Evolutionary conservation across 1,284 basidiomycete genomes (phyloP), one percentile per base, ranked within the genome.

Genomic region (Melampsora americana): DNA sequence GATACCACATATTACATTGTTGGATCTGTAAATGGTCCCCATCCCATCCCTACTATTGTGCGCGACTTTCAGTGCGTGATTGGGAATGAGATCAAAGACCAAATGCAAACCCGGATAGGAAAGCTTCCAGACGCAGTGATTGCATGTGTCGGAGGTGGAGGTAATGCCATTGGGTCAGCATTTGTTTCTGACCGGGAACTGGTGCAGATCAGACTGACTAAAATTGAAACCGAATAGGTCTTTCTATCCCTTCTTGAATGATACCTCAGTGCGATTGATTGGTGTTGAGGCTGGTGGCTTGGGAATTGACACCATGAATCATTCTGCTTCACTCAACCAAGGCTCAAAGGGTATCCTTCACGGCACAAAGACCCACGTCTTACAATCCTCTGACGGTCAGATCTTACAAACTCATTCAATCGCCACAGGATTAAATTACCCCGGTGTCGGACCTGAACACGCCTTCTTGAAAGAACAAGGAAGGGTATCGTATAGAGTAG

Each of bases 31-130:
- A 97, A 99, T 79, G 95, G 96, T 6, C 95, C 95, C 20, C 95
- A 98, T 83, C 95, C 95, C 1, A 98, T 99, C 89, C 95, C 95
- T 1, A 96, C 95, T 46, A 92, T 99, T 78, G 95, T 99, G 65
- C 90, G 96, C 73, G 95, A 99, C 84, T 98, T 95, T 88, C 96
- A 99, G 84, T 89, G 90, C 79, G 88, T 98, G 66, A 99, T 99
- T 79, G 91, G 95, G 4, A 87, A 90, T 81, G 95, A 99, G 85
- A 95, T 98, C 85, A 97, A 94, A 85, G 84, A 86, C 67, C 96
- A 98, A 84, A 83, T 98, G 78, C 84, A 88, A 64, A 90, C 89
- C 77, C 85, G 85, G 78, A 86, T 86, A 64, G 91, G 91, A 66
- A 94, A 92, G 83, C 88, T 98, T 4, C 95, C 96, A 11, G 93